Percentiles rank a stretch among this genome's conserved stretches.
Conservation (phyloP, 257 asterid species). For the Scutellaria galericulata region DNA sequence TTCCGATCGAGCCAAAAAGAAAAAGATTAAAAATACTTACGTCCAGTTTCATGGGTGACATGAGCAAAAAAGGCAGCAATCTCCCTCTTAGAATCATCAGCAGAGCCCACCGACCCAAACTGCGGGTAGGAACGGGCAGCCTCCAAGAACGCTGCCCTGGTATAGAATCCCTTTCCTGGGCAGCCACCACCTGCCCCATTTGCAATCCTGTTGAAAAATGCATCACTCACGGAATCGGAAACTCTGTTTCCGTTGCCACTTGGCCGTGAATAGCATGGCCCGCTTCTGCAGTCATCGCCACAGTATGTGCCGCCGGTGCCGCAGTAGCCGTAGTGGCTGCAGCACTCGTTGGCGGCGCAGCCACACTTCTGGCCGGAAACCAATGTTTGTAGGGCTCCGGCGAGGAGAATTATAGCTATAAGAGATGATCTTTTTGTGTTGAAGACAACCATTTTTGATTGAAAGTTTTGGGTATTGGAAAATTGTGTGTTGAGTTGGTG, state of each 20-base stretch:
- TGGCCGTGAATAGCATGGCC: constrained; percentile 1
- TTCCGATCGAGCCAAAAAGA: no score
- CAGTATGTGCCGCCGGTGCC: constrained; percentile 15
- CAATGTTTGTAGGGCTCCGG: constrained; percentile 8
- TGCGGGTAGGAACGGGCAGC: constrained; percentile 38
- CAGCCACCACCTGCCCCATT: constrained; percentile 4
- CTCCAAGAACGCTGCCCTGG: constrained; percentile 42
- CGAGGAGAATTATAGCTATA: constrained; percentile 24
- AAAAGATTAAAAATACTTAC: constrained; percentile 32
- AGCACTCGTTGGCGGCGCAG: constrained; percentile 30
- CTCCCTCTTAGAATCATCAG: constrained; percentile 48
- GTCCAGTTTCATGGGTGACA: constrained; percentile 52
- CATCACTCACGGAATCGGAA: neutral
- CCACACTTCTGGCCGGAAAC: constrained; percentile 34
- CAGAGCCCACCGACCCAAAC: constrained; percentile 51
- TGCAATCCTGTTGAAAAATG: constrained; percentile 22
- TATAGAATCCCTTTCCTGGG: constrained; percentile 24
- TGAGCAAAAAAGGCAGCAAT: constrained; percentile 62
- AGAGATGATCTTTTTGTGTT: no score
- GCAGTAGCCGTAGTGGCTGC: constrained; percentile 39
- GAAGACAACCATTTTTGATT: no score
- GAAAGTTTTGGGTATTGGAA: no score
- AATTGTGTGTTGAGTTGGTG: no score
- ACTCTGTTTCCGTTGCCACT: neutral
- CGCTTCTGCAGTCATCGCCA: constrained; percentile 5